Percentiles rank a stretch among this genome's conserved stretches.
Conservation (phyloP, 2,329 filamentous ascomycete genomes). For the Aureobasidium zeae region DNA sequence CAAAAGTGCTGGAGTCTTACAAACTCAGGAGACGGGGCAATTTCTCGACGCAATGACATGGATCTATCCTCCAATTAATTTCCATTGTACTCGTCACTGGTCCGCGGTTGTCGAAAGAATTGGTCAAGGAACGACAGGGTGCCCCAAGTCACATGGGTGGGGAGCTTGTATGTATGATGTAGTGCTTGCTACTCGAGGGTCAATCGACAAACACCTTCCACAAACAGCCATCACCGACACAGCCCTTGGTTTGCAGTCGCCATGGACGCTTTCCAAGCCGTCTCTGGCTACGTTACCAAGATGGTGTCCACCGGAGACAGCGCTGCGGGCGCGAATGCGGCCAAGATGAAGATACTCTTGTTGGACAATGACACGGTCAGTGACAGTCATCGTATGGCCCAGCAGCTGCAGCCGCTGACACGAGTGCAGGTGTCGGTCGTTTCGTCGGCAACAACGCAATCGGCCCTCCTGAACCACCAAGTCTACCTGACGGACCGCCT, state of each 20-base stretch:
- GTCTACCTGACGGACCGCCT: conserved; percentile 96
- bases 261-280: conserved; percentile 92
- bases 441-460: conserved; percentile 92
- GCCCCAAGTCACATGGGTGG: no score
- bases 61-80: no score
- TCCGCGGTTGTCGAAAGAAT: no score
- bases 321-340: conserved; percentile 51
- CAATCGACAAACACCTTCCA: not conserved
- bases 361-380: conserved; percentile 82
- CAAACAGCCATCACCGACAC: not conserved
- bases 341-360: conserved; percentile 97
- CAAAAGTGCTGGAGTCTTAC: no score
- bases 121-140: no score
- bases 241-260: not conserved
- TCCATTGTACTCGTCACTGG: no score
- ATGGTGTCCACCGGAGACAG: conserved; percentile 78
- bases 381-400: no score
- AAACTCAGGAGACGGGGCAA: no score
- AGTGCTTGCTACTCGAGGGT: no score
- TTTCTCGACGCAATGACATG: no score
- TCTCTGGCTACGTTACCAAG: conserved; percentile 91
- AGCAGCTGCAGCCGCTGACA: conserved; percentile 19
- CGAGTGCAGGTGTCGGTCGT: conserved; percentile 64
- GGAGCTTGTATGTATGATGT: no score
- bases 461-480: conserved; percentile 86